These are phyloP conservation scores for Amylocarpus encephaloides DNA, from an alignment of 2,329 filamentous ascomycete species.

Conservation along the genomic window DNA sequence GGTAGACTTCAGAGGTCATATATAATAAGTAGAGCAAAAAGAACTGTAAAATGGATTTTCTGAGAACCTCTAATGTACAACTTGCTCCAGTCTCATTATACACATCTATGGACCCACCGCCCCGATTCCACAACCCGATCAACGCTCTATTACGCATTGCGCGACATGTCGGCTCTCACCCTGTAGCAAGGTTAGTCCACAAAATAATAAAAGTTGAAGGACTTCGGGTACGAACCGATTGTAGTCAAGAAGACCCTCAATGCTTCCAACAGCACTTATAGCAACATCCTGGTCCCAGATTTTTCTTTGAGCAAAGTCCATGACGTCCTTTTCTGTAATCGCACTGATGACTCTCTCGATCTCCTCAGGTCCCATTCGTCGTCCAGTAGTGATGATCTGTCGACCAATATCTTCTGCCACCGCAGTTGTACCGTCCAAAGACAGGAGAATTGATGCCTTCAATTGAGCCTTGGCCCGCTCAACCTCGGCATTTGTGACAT, in stretches of 20 bases:
- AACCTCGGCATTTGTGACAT: constrained; percentile 82
- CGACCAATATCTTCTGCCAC: constrained; percentile 97
- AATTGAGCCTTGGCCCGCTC: constrained; percentile 99
- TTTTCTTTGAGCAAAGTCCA: constrained; percentile 91
- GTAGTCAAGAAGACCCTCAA: constrained; percentile 57
- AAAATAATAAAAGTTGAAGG: not conserved
- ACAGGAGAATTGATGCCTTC: constrained; percentile 95
- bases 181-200: constrained; percentile 37
- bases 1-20: too few relatives aligned
- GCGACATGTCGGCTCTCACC: constrained; percentile 57
- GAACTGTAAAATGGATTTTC: not conserved
- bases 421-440: constrained; percentile 93
- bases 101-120: not conserved
- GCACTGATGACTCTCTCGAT: constrained; percentile 85
- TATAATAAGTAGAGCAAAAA: not conserved
- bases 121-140: not conserved
- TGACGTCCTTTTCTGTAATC: constrained; percentile 93
- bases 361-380: constrained; percentile 84
- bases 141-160: constrained; percentile 1
- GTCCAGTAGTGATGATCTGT: constrained; percentile 95
- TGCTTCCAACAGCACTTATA: constrained; percentile 84
- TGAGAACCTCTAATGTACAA: too few relatives aligned
- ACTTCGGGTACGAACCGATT: constrained; percentile 4
- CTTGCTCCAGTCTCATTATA: not conserved
- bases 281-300: constrained; percentile 97